Evolutionary conservation across 2,329 filamentous ascomycete species (phyloP), one percentile per base, ranked within the genome.

Genomic region (Fusarium buxicola): DNA sequence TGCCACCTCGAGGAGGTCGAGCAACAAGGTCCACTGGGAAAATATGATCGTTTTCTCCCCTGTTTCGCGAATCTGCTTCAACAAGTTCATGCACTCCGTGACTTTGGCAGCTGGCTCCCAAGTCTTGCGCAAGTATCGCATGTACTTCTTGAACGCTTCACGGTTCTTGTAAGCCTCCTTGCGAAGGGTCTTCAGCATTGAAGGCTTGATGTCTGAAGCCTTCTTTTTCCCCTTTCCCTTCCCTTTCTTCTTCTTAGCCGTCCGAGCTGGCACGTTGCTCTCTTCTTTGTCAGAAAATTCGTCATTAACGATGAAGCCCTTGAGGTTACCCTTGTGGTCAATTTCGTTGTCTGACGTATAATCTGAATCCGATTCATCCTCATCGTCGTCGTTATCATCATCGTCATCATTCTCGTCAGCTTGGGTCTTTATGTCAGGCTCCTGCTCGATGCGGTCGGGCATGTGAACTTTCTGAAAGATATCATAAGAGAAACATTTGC

Each of bases 51-150:
- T 87, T 74, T 93, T 92, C 52, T 87, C 89, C 12, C 82, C 76
- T 7, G 82, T 77, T 45, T 89, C 86, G 45, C 81, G 79, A 9
- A 89, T 88, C 0, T 89, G 87, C 32, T 84, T 84, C 5, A 97
- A 78, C 52, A 97, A 90, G 47, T 87, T 85, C 66, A 95, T 81
- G 13, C 96, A 82, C 8, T 90, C 89, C 58, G 92, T 88, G 5
- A 94, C 92, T 77, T 97, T 97, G 68, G 90, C 92, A 71, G 91
- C 92, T 56, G 88, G 88, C 55, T 89, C 77, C 85, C 88, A 97
- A 25, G 86, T 83, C 72, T 89, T 86, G 21, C 83, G 82, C 7
- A 95, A 80, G 47, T 88, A 89, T 30, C 79, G 80, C 68, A 93
- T 83, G 74, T 95, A 97, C 64, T 84, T 86, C 59, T 81, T 83